Evolutionary conservation across 768 basidiomycete genomes (phyloP), one percentile per base, ranked within the genome.

Genomic region (Trametes villosa): DNA sequence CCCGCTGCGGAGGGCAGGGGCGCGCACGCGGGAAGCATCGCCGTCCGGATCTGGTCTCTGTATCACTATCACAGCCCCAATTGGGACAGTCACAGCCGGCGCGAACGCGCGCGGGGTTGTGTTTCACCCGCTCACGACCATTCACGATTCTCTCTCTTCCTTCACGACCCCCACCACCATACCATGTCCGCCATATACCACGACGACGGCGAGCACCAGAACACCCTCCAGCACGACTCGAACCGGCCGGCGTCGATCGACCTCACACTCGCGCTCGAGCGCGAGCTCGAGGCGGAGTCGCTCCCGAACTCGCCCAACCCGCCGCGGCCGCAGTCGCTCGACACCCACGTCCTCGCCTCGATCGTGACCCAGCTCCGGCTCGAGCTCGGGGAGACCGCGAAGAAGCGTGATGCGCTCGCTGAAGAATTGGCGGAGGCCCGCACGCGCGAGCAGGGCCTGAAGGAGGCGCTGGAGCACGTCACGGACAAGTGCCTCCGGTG

Each of bases 261-360:
- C 74, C 83, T 91, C 61, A 84, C 84, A 48, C 82, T 94, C 62
- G 90, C 91, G 67, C 84, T 94, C 63, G 92, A 94, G 70, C 85
- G 82, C 52, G 84, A 91, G 74, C 82, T 94, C 40, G 80, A 86
- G 45, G 79, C 81, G 69, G 89, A 90, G 50, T 84, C 84, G 4
- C 79, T 84, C 4, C 78, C 83, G 2, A 80, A 80, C 45, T 78
- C 79, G 0, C 78, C 80, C n/a, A 55, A 65, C 29, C 64, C 62
- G 38, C 62, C 73, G 57, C 71, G 82, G 68, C 75, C 79, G 30
- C 77, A 78, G 45, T 84, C 86, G 1, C 79, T 92, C 46, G 92
- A 94, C 71, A 83, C 89, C 7, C 81, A 88, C 22, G 82, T 94
- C 40, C 81, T 94, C 30, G 85, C 87, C 8, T 87, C 90, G 63